These are phyloP conservation scores for Leccinum variicolor DNA, from an alignment of 768 basidiomycete genomes.

Conservation along the genomic window DNA sequence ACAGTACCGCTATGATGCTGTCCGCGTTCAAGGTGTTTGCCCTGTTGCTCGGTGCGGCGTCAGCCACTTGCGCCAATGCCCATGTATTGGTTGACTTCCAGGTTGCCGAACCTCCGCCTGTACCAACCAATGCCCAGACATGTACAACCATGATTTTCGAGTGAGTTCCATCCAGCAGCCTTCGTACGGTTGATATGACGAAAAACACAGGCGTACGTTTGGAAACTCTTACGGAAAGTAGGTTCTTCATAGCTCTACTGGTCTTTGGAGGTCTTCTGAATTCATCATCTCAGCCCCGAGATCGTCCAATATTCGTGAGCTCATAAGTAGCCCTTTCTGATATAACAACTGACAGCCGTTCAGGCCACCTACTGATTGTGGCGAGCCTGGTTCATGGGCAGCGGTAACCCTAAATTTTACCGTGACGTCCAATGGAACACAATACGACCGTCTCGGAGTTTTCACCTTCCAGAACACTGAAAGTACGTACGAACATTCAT, in stretches of 20 bases:
- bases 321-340: background rate
- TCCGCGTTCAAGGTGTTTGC: conserved; percentile 8
- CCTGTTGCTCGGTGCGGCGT: conserved; percentile 9
- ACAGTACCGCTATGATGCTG: conserved; percentile 18
- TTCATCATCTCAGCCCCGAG: conserved; percentile 46
- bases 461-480: conserved; percentile 79
- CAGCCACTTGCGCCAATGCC: conserved; percentile 14
- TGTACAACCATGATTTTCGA: conserved; percentile 65
- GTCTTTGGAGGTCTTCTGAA: background rate
- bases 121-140: conserved; percentile 56
- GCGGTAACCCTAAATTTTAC: conserved; percentile 75
- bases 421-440: conserved; percentile 73
- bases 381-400: conserved; percentile 67
- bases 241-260: conserved; percentile 18
- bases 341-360: background rate
- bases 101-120: conserved; percentile 67
- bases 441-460: conserved; percentile 68
- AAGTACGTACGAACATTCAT: conserved; percentile 41
- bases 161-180: conserved; percentile 35
- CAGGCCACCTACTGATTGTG: conserved; percentile 74
- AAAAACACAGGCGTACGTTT: conserved; percentile 55
- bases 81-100: conserved; percentile 57
- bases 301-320: conserved; percentile 59
- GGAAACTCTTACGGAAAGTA: conserved; percentile 68
- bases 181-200: background rate